These are phyloP conservation scores for Buxus sempervirens DNA, from an alignment of 164 flowering plant species.

Conservation along the genomic window DNA sequence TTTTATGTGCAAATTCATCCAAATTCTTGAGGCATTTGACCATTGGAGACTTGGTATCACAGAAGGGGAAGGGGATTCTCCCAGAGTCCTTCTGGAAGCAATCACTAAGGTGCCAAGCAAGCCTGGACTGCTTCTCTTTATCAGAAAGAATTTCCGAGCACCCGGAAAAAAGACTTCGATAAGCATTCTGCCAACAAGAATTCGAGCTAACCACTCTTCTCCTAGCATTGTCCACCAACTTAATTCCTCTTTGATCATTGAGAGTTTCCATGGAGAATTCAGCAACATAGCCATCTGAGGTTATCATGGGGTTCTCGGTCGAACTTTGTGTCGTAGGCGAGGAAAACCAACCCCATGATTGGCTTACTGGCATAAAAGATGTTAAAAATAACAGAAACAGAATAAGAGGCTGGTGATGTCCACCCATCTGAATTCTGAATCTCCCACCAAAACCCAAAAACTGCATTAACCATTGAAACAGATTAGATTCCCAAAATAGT, in stretches of 20 bases:
- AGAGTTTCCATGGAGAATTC: slow-evolving; percentile 56
- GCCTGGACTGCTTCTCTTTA: slow-evolving; percentile 54
- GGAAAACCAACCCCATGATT: slow-evolving; percentile 48
- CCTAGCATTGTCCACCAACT: slow-evolving; percentile 48
- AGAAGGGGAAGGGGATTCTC: slow-evolving; percentile 53
- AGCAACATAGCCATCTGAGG: slow-evolving; percentile 20
- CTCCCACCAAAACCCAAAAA: not conserved
- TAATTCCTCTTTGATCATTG: slow-evolving; percentile 33
- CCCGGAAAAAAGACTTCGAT: slow-evolving; percentile 49
- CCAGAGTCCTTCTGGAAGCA: slow-evolving; percentile 81
- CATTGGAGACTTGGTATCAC: slow-evolving; percentile 46
- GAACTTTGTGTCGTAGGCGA: slow-evolving; percentile 20
- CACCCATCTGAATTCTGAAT: slow-evolving; percentile 2
- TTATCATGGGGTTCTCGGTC: not conserved
- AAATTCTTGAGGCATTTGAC: slow-evolving; percentile 46
- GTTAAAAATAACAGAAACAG: slow-evolving; percentile 20
- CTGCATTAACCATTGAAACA: not conserved
- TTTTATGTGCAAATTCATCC: slow-evolving; percentile 37
- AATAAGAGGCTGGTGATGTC: not conserved
- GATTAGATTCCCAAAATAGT: not conserved
- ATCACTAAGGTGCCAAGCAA: slow-evolving; percentile 80
- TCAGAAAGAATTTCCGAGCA: slow-evolving; percentile 57
- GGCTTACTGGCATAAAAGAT: slow-evolving; percentile 15
- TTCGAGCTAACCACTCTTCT: slow-evolving; percentile 33
- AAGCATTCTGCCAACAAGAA: slow-evolving; percentile 77